A percentile compares a stretch with the other conserved stretches of the same genome.
These are phyloP conservation scores for Chlorella sorokiniana DNA, from an alignment of 139 green algal species.

Conservation along the genomic window DNA sequence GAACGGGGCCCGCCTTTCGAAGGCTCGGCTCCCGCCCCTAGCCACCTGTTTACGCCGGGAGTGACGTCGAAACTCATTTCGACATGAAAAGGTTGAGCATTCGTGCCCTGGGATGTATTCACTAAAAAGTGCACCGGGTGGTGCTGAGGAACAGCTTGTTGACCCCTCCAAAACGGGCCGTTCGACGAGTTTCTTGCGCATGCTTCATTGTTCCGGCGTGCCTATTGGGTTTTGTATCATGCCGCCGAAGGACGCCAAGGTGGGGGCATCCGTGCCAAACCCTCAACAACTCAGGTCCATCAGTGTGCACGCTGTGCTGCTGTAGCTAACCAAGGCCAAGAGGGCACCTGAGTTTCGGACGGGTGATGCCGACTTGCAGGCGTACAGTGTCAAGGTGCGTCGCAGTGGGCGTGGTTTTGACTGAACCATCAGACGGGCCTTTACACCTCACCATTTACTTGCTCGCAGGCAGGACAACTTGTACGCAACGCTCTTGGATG, in stretches of 20 bases:
- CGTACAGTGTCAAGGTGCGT: constrained; percentile 10
- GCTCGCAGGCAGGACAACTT: not conserved
- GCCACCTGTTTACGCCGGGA: not conserved
- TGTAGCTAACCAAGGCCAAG: constrained; percentile 15
- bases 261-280: not conserved
- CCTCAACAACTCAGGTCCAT: not conserved
- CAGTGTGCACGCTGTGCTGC: not conserved
- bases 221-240: too few species aligned
- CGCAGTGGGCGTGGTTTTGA: too few species aligned
- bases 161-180: not conserved
- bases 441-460: not conserved
- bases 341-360: constrained; percentile 14
- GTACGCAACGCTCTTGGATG: constrained; percentile 10
- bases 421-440: not conserved
- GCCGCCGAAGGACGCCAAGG: constrained; percentile 20
- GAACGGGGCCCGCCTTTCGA: not conserved
- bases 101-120: not conserved
- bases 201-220: too few species aligned
- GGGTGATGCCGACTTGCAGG: not conserved
- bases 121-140: not conserved
- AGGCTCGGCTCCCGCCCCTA: not conserved
- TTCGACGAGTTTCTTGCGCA: too few species aligned
- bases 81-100: not conserved
- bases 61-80: constrained; percentile 4
- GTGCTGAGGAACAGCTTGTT: too few species aligned